phyloP scores from a whole-genome alignment of 768 basidiomycete species.

The Russula ochroleuca region DNA sequence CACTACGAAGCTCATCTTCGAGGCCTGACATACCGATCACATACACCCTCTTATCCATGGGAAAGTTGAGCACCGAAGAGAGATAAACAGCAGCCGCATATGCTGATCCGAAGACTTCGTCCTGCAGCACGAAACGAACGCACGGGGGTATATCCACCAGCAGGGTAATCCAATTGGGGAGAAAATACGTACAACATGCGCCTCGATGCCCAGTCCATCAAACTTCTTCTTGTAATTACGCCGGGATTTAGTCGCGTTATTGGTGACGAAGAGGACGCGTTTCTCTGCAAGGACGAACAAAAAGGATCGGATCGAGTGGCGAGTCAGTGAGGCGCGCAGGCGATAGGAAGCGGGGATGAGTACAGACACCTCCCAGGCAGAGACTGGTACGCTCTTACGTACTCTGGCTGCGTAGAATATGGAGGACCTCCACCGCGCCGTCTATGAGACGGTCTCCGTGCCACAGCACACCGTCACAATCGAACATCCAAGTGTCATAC shows the following conservation, averaged over 20 bases:
- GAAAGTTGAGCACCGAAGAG: conserved; percentile 83
- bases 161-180: neutral
- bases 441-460: conserved; percentile 75
- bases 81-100: conserved; percentile 82
- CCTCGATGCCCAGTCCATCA: conserved; percentile 82
- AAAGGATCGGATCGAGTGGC: conserved; percentile 16
- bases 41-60: conserved; percentile 90
- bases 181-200: conserved; percentile 63
- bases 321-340: conserved; percentile 14
- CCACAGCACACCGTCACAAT: conserved; percentile 97
- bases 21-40: conserved; percentile 90
- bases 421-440: conserved; percentile 71
- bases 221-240: conserved; percentile 86
- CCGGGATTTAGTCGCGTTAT: conserved; percentile 94
- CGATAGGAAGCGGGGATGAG: conserved; percentile 4
- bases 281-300: conserved; percentile 34
- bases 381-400: conserved; percentile 33
- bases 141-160: neutral
- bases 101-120: conserved; percentile 95
- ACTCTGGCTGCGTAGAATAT: conserved; percentile 68
- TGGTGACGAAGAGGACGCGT: conserved; percentile 89
- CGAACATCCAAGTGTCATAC: conserved; percentile 94
- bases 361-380: neutral
- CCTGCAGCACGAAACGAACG: conserved; percentile 44
- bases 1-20: conserved; percentile 88